Evolutionary conservation across 331 rosid genomes (phyloP).

Genomic region (Spiraea crenata): DNA sequence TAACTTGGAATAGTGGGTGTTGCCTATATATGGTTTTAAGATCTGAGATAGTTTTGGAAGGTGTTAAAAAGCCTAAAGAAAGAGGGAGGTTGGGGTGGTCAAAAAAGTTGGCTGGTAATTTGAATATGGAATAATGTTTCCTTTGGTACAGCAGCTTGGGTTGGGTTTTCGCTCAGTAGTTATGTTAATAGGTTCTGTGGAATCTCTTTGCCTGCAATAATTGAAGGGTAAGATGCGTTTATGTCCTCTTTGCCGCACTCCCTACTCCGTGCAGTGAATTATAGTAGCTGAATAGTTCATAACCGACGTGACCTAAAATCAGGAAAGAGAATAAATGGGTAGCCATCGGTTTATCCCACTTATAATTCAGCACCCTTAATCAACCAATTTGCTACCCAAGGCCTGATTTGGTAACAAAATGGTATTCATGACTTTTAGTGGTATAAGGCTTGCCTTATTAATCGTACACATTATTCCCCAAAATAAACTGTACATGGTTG

Average conservation of each 20-base stretch:
- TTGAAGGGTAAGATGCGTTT: neutral
- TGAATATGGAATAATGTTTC: neutral
- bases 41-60: neutral
- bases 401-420: too few species aligned
- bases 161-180: neutral
- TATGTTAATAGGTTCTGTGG: neutral
- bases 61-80: neutral
- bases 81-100: slow-evolving; percentile 7
- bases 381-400: neutral
- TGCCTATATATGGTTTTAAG: too few species aligned
- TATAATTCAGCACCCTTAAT: neutral
- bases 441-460: too few species aligned
- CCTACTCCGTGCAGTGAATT: neutral
- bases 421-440: too few species aligned
- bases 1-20: neutral
- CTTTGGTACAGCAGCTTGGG: neutral
- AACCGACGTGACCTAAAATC: too few species aligned
- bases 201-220: neutral
- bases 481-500: neutral
- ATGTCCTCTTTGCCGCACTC: neutral
- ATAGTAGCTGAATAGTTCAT: neutral
- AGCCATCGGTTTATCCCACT: neutral
- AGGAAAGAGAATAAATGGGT: too few species aligned
- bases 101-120: neutral
- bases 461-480: too few species aligned